These are phyloP conservation scores for Hymenoscyphus infarciens DNA, from an alignment of 2,329 filamentous ascomycete species.

Conservation along the genomic window DNA sequence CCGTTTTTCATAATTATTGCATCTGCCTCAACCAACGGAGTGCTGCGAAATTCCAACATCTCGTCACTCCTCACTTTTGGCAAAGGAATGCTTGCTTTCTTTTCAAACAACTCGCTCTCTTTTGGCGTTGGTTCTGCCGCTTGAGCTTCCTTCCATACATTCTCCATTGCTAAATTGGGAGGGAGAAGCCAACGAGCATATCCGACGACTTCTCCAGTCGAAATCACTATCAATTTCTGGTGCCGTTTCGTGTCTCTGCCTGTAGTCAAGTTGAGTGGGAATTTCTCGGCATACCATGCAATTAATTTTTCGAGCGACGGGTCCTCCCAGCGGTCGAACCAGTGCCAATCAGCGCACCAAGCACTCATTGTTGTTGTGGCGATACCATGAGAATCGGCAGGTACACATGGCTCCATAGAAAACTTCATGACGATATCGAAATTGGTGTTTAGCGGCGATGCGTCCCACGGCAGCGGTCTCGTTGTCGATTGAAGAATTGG, in stretches of 20 bases:
- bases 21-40: neutral
- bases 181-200: constrained; percentile 1
- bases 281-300: neutral
- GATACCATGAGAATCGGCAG: neutral
- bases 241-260: neutral
- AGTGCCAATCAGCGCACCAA: neutral
- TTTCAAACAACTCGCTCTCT: neutral
- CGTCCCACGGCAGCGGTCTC: neutral
- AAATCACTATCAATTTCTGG: neutral
- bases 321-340: neutral
- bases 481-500: neutral
- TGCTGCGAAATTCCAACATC: neutral
- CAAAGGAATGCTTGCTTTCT: neutral
- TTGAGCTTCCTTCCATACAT: neutral
- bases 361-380: neutral
- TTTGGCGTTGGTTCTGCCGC: neutral
- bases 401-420: neutral
- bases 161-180: neutral
- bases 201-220: neutral
- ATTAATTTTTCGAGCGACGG: neutral
- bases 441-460: too few species aligned
- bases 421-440: neutral
- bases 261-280: neutral
- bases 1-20: neutral
- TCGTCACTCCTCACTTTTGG: neutral